These are phyloP conservation scores for Candida arabinofermentans DNA, from an alignment of 805 yeast genomes.

Conservation along the genomic window DNA sequence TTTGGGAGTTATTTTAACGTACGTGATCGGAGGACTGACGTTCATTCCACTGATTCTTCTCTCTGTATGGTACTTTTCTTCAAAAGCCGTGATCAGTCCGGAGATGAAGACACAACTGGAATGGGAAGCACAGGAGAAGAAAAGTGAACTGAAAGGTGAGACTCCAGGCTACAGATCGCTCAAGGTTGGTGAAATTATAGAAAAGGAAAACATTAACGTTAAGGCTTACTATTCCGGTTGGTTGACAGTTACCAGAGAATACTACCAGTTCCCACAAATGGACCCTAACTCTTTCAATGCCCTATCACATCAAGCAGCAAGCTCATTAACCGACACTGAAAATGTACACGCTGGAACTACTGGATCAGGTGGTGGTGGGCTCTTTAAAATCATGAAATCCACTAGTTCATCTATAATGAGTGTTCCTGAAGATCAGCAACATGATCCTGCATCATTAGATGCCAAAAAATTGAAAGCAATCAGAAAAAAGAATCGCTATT, in stretches of 20 bases:
- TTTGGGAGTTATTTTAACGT: slow-evolving; percentile 39
- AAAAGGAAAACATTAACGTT: slow-evolving; percentile 54
- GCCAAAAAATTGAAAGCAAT: slow-evolving; percentile 35
- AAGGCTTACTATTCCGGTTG: slow-evolving; percentile 68
- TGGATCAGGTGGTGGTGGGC: slow-evolving; percentile 3
- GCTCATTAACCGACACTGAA: background rate
- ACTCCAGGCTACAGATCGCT: slow-evolving; percentile 31
- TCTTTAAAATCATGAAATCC: slow-evolving; percentile 21
- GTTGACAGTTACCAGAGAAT: slow-evolving; percentile 81
- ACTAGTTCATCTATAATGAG: slow-evolving; percentile 1
- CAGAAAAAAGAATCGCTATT: slow-evolving; percentile 57
- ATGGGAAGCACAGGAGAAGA: slow-evolving; percentile 30
- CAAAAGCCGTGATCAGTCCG: slow-evolving; percentile 24
- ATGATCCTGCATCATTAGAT: slow-evolving; percentile 30
- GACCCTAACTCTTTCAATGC: slow-evolving; percentile 25
- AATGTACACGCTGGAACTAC: background rate
- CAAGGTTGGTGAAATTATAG: slow-evolving; percentile 64
- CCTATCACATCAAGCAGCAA: slow-evolving; percentile 3
- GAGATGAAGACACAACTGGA: slow-evolving; percentile 19
- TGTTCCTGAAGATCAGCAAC: slow-evolving; percentile 8
- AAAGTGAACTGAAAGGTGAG: slow-evolving; percentile 20
- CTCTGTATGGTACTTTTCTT: slow-evolving; percentile 39
- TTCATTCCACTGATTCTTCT: slow-evolving; percentile 58
- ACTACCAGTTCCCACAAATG: slow-evolving; percentile 47
- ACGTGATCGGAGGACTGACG: slow-evolving; percentile 78